Percentiles rank a stretch among this genome's conserved stretches.
Conservation (phyloP, 2,329 filamentous ascomycete genomes). For the Mycogone perniciosa region DNA sequence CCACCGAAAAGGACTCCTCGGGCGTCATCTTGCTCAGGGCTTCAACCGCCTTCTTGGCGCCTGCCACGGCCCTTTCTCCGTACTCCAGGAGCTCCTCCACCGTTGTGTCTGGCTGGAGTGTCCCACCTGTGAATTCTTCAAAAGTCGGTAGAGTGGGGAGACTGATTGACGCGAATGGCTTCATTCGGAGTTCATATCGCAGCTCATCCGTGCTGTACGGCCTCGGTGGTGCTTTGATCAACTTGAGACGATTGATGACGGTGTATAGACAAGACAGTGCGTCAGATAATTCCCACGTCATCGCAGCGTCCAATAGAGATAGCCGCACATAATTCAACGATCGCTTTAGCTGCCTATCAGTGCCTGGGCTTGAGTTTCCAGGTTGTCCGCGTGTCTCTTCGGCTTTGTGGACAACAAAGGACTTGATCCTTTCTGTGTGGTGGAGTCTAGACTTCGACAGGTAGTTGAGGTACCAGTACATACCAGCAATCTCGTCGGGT, state of each 20-base stretch:
- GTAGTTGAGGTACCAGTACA: constrained; percentile 87
- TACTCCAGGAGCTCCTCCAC: constrained; percentile 37
- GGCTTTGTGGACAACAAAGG: constrained; percentile 47
- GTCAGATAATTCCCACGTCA: constrained; percentile 51
- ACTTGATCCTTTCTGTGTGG: constrained; percentile 67
- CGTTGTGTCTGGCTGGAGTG: constrained; percentile 33
- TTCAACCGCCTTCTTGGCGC: constrained; percentile 52
- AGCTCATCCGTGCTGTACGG: constrained; percentile 63
- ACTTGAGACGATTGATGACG: constrained; percentile 51
- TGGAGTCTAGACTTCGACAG: constrained; percentile 60
- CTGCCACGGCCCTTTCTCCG: constrained; percentile 39
- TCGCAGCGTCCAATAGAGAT: constrained; percentile 58
- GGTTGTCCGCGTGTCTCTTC: constrained; percentile 22
- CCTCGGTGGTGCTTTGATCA: constrained; percentile 45
- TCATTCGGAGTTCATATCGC: constrained; percentile 81
- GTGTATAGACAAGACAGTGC: constrained; percentile 58
- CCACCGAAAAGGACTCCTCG: constrained; percentile 48
- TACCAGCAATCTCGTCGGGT: constrained; percentile 72
- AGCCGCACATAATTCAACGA: constrained; percentile 52
- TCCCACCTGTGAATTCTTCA: constrained; percentile 49
- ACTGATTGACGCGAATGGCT: constrained; percentile 65
- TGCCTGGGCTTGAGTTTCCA: constrained; percentile 17
- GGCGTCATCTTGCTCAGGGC: constrained; percentile 45
- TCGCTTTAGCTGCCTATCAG: constrained; percentile 39
- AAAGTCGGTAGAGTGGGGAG: constrained; percentile 62